A percentile compares a stretch with the other conserved stretches of the same genome.
These are phyloP conservation scores for Zygosaccharomyces sapae DNA, from an alignment of 1,139 yeast genomes.

Conservation along the genomic window DNA sequence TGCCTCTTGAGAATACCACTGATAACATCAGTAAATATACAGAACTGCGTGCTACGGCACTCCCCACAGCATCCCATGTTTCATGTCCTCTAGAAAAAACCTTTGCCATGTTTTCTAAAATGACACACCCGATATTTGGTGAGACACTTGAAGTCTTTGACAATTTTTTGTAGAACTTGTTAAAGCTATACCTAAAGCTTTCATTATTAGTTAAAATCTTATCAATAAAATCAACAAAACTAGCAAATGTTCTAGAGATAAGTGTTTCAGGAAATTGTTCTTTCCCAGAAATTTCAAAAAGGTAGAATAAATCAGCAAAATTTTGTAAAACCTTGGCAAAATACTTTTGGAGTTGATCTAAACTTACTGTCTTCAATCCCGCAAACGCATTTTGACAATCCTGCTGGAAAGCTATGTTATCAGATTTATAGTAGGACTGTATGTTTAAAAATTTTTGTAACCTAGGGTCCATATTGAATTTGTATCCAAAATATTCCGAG, in stretches of 20 bases:
- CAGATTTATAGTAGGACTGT: conserved; percentile 28
- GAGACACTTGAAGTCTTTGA: conserved; percentile 21
- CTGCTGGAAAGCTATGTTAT: conserved; percentile 14
- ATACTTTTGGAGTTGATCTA: conserved; percentile 19
- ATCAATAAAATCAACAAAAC: conserved; percentile 14
- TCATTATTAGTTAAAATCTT: conserved; percentile 11
- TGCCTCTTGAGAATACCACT: conserved; percentile 27
- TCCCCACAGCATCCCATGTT: conserved; percentile 60
- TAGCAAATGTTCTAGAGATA: conserved; percentile 8
- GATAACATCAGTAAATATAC: conserved; percentile 47
- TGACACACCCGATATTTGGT: conserved; percentile 50
- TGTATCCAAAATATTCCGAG: conserved; percentile 67
- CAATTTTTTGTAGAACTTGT: conserved; percentile 9
- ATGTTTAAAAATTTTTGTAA: conserved; percentile 55
- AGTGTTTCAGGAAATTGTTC: conserved; percentile 8
- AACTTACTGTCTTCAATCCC: conserved; percentile 18
- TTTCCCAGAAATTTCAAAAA: conserved; percentile 10
- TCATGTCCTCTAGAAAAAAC: conserved; percentile 48
- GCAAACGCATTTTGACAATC: conserved; percentile 14
- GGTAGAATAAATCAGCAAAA: conserved; percentile 20
- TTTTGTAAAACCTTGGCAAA: conserved; percentile 24
- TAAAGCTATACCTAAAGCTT: conserved; percentile 11
- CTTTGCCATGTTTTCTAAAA: conserved; percentile 46
- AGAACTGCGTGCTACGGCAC: conserved; percentile 60
- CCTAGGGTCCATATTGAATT: conserved; percentile 57